Evolutionary conservation across 352 stramenopile genomes (phyloP).

Genomic region (Globisporangium nunn): DNA sequence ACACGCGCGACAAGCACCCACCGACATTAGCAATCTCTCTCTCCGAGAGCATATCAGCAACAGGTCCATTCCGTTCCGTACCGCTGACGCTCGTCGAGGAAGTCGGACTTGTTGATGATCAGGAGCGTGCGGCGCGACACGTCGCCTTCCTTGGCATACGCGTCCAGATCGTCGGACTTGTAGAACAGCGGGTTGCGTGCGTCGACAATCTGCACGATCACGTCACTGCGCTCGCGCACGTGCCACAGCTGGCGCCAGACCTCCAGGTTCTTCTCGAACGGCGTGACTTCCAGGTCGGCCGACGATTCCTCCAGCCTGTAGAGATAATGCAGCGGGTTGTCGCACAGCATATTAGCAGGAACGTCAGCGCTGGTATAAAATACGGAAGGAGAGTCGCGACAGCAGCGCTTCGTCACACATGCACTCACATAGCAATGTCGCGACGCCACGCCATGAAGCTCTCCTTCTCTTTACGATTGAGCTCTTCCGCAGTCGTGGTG

Average conservation of each 20-base stretch:
- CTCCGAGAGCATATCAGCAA: neutral
- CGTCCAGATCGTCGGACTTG: constrained; percentile 92
- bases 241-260: constrained; percentile 99
- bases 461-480: constrained; percentile 94
- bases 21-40: neutral
- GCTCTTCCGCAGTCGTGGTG: constrained; percentile 92
- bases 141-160: constrained; percentile 92
- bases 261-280: constrained; percentile 99
- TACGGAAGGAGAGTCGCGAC: neutral
- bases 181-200: constrained; percentile 98
- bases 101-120: constrained; percentile 99
- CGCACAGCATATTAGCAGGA: neutral
- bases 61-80: constrained; percentile 15
- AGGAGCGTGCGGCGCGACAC: constrained; percentile 89
- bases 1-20: neutral
- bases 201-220: constrained; percentile 98
- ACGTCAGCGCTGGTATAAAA: neutral
- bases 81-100: constrained; percentile 90
- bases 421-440: constrained; percentile 86
- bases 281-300: constrained; percentile 90
- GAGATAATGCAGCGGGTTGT: neutral
- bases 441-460: constrained; percentile 98
- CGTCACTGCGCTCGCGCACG: constrained; percentile 95
- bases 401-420: neutral
- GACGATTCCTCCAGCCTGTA: constrained; percentile 67